Evolutionary conservation across 2,329 filamentous ascomycete species (phyloP).

Genomic region (Stachybotrys chlorohalonatus): DNA sequence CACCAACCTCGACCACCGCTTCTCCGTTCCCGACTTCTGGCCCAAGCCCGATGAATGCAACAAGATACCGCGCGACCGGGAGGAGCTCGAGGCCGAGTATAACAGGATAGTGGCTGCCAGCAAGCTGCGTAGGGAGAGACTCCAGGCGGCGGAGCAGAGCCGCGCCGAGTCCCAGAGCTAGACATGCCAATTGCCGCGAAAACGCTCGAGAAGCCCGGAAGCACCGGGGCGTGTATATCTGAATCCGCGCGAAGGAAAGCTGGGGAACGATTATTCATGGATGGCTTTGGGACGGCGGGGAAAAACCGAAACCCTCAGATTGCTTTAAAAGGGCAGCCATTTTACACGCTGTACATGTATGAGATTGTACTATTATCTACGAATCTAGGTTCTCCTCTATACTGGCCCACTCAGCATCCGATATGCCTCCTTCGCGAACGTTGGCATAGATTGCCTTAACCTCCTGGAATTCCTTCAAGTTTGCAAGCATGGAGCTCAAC

Average conservation of each 20-base stretch:
- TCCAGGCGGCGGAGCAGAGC: conserved; percentile 11
- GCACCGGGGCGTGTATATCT: neutral
- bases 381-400: conserved; percentile 45
- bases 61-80: conserved; percentile 64
- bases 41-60: conserved; percentile 72
- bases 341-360: neutral
- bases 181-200: conserved; percentile 8
- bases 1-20: conserved; percentile 90
- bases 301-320: neutral
- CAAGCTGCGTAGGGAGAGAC: conserved; percentile 64
- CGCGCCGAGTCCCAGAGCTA: conserved; percentile 13
- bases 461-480: conserved; percentile 57
- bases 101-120: conserved; percentile 55
- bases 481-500: conserved; percentile 50
- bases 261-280: neutral
- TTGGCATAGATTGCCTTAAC: conserved; percentile 79
- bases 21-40: conserved; percentile 89
- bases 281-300: neutral
- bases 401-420: conserved; percentile 44
- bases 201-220: neutral
- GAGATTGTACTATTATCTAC: conserved; percentile 14
- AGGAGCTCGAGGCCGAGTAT: conserved; percentile 78
- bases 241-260: neutral
- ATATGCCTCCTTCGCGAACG: conserved; percentile 37
- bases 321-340: neutral